A percentile compares a stretch with the other conserved stretches of the same genome.
phyloP scores from a whole-genome alignment of 331 rosid species.

The Telfairia occidentalis region DNA sequence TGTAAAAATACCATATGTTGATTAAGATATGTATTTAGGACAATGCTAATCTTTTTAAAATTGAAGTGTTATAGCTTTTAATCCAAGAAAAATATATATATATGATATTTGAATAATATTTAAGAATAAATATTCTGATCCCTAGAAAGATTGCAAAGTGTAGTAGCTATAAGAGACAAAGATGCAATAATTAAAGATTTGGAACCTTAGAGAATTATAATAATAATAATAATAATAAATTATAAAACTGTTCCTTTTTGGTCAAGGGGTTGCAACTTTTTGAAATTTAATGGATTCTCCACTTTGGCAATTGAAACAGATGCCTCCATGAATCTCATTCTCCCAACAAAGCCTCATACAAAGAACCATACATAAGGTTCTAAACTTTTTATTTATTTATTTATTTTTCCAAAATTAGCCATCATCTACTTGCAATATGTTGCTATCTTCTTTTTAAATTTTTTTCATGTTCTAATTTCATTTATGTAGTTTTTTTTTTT shows the following conservation, averaged over 20 bases:
- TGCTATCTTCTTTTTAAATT: not conserved
- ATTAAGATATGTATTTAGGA: not conserved
- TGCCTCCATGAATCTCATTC: conserved; percentile 70
- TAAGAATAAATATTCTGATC: not conserved
- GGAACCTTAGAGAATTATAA: not conserved
- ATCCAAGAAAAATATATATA: not conserved
- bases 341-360: conserved; percentile 38
- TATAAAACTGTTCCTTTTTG: conserved; percentile 3
- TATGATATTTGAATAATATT: not conserved
- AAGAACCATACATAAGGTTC: conserved; percentile 27
- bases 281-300: conserved; percentile 19
- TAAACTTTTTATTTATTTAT: not conserved
- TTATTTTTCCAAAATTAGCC: not conserved
- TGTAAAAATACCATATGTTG: not conserved
- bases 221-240: no score
- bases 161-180: not conserved
- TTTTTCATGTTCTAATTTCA: not conserved
- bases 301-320: conserved; percentile 39
- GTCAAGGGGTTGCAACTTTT: not conserved
- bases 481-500: not conserved
- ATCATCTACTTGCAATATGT: conserved; percentile 3
- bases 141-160: not conserved
- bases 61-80: not conserved
- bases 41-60: not conserved
- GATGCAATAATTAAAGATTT: not conserved